Base-by-base conservation (phyloP, 1,284 basidiomycete genomes). In the Irpex sp. region DNA sequence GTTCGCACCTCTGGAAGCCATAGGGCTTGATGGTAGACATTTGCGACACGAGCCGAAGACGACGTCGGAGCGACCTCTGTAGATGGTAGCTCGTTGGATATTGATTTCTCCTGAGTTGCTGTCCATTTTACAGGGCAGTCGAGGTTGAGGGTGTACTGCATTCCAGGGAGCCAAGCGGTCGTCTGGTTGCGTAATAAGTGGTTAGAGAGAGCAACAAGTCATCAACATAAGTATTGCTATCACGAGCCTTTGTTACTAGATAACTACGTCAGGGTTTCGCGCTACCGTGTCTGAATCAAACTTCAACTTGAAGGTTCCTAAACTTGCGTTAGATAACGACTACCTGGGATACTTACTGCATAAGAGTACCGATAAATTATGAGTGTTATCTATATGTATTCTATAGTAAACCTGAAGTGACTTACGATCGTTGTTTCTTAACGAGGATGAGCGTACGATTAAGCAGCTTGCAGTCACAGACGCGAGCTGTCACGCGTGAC, bases 1-100 rank as follows among this genome's bases (percentile, higher is more conserved):
- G 53, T 1, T 26, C 74, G 61, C 60, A 77, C 90, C 77, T 90
- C 83, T 58, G 90, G 90, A 54, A 92, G 80, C 88, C 89, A 92
- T 8, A 92, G 78, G 67, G 86, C 89, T 68, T 90, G 88, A 47
- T 90, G 79, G 73, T 92, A 92, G n/a, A 67, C 69, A 19, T 69
- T 63, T 37, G 51, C 63, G 15, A 71, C 69, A 62, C 69, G 68
- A 33, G 69, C 68, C 43, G 65, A 64, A 4, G 67, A 65, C 51
- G 68, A 39, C 2, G 49, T 15, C 17, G 64, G 54, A 37, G 64
- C 53, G n/a, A 63, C 43, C 33, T 66, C 67, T 37, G 66, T 47
- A 36, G 68, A 67, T 7, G 68, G 67, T 36, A 68, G 66, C 11
- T 72, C 74, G 17, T 47, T 61, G 55, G 62, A 68, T 50, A 75